A percentile compares a stretch with the other conserved stretches of the same genome.
These are phyloP conservation scores for Trichoderma asperellum DNA, from an alignment of 2,329 filamentous ascomycete species.

Conservation along the genomic window DNA sequence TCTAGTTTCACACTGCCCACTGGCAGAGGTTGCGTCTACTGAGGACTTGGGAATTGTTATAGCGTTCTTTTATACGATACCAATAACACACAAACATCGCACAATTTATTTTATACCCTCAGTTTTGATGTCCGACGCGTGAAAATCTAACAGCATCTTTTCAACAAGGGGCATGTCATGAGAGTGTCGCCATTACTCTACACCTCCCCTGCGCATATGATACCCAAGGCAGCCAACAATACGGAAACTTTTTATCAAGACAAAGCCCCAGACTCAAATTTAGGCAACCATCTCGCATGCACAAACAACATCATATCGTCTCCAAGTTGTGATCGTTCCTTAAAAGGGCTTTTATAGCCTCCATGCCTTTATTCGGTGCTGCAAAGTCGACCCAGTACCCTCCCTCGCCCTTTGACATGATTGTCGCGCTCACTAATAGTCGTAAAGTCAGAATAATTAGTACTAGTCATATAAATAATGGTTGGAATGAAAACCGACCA, in stretches of 20 bases:
- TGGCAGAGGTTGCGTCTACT: background rate
- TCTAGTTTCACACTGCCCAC: background rate
- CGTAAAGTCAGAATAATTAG: background rate
- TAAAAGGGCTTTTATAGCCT: slow-evolving; percentile 28
- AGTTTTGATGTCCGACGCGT: no score
- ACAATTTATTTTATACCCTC: background rate
- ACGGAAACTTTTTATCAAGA: background rate
- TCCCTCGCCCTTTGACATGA: slow-evolving; percentile 33
- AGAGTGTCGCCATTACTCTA: background rate
- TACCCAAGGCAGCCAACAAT: background rate
- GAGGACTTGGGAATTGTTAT: background rate
- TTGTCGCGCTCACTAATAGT: background rate
- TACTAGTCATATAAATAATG: no score
- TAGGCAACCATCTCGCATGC: background rate
- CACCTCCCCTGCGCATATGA: background rate
- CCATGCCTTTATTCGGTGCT: slow-evolving; percentile 26
- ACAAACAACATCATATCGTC: slow-evolving; percentile 23
- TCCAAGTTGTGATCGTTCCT: slow-evolving; percentile 29
- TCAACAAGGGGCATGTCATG: background rate
- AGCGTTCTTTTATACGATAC: background rate
- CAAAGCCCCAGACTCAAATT: background rate
- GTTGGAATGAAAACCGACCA: background rate
- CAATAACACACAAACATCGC: background rate
- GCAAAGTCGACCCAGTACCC: slow-evolving; percentile 33
- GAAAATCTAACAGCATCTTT: background rate